Conservation (phyloP, 306 rosid genomes). For the Cercis canadensis region DNA sequence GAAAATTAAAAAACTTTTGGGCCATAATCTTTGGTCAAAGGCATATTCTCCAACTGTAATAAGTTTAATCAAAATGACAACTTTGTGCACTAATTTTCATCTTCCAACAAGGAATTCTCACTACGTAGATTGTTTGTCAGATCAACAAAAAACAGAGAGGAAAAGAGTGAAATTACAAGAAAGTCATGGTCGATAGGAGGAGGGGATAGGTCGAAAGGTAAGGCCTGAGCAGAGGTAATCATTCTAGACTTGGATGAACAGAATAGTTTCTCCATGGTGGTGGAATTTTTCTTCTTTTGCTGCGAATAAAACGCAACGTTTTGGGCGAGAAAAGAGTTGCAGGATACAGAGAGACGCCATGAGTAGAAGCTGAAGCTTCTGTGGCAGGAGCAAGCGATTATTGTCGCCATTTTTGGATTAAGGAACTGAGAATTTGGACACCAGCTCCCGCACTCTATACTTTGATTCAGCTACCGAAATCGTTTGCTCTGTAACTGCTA, state of each 20-base stretch:
- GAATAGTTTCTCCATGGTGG: not conserved
- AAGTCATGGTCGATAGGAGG: constrained; percentile 93
- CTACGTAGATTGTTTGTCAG: not conserved
- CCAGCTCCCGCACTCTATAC: not conserved
- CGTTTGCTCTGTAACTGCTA: no score
- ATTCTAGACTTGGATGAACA: constrained; percentile 12
- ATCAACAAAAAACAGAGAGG: not conserved
- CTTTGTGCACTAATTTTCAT: not conserved
- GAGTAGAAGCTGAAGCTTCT: constrained; percentile 20
- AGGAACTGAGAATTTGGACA: not conserved
- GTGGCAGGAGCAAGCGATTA: constrained; percentile 2
- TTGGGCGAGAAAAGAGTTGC: constrained; percentile 28
- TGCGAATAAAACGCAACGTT: constrained; percentile 31
- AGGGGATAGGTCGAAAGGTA: constrained; percentile 79
- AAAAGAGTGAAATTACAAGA: constrained; percentile 49
- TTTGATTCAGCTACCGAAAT: no score
- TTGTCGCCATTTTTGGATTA: constrained; percentile 32
- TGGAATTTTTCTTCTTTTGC: not conserved
- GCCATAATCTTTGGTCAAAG: not conserved
- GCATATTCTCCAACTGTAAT: not conserved
- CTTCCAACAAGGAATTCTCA: no score
- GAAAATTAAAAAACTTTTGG: no score
- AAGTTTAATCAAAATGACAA: not conserved
- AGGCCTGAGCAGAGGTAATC: constrained; percentile 23
- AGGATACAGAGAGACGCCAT: constrained; percentile 25